Percentiles rank a stretch among this genome's conserved stretches.
Conservation (phyloP, 768 basidiomycete genomes). For the Mrakia gelida region DNA sequence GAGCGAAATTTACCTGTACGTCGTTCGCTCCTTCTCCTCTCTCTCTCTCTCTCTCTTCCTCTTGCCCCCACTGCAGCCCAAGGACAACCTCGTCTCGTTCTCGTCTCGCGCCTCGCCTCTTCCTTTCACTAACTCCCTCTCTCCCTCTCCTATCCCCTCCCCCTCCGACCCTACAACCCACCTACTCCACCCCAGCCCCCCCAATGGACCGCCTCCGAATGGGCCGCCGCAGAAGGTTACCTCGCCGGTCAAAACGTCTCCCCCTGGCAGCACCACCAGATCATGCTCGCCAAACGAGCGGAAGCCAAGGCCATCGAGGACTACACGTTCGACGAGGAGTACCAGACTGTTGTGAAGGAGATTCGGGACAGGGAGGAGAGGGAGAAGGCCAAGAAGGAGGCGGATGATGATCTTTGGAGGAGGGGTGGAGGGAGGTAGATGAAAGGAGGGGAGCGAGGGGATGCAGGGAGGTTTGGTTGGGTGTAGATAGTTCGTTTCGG, state of each 20-base stretch:
- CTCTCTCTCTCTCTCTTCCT: background rate
- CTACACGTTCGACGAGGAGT: background rate
- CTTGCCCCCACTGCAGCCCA: no score
- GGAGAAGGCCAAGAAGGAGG: background rate
- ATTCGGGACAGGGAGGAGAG: background rate
- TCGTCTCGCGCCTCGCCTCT: no score
- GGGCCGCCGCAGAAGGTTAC: slow-evolving; percentile 14
- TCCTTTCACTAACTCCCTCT: background rate
- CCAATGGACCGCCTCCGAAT: slow-evolving; percentile 23
- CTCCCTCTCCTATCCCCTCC: background rate
- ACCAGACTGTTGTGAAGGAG: background rate
- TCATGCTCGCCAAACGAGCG: background rate
- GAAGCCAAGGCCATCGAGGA: background rate
- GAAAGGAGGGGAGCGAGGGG: background rate
- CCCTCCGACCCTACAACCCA: background rate
- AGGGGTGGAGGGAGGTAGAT: background rate
- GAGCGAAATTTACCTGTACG: slow-evolving; percentile 15
- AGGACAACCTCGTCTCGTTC: no score
- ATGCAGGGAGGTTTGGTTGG: background rate
- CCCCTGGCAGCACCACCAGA: background rate
- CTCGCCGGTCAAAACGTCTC: background rate
- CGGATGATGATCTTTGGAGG: slow-evolving; percentile 1
- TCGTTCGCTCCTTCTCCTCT: background rate
- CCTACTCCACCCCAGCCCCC: slow-evolving; percentile 4
- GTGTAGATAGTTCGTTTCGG: no score